These are phyloP conservation scores for Bertia moriformis DNA, from an alignment of 2,329 filamentous ascomycete genomes.

Conservation along the genomic window DNA sequence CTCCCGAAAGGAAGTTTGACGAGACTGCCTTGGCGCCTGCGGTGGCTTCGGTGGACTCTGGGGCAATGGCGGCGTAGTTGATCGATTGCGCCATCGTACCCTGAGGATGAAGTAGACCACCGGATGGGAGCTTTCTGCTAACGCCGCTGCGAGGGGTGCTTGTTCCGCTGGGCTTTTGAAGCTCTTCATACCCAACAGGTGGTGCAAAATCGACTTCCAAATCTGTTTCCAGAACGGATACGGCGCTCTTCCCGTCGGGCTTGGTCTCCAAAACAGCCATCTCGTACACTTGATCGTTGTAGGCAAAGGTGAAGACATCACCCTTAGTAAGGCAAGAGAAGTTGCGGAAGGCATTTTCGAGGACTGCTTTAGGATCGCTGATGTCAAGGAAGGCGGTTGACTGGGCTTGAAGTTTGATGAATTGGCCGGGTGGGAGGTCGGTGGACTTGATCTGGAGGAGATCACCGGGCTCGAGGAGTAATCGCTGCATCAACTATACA, in stretches of 20 bases:
- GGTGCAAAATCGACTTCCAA: slow-evolving; percentile 90
- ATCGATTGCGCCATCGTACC: slow-evolving; percentile 97
- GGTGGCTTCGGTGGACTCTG: slow-evolving; percentile 52
- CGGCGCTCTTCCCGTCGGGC: slow-evolving; percentile 68
- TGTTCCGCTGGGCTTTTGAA: slow-evolving; percentile 36
- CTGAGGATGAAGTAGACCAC: slow-evolving; percentile 66
- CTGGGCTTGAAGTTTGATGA: slow-evolving; percentile 95
- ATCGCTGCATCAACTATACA: slow-evolving; percentile 76
- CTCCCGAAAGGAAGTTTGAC: slow-evolving; percentile 74
- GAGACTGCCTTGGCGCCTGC: slow-evolving; percentile 66
- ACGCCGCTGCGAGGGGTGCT: slow-evolving; percentile 81
- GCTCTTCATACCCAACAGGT: slow-evolving; percentile 87
- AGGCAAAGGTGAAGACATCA: slow-evolving; percentile 89
- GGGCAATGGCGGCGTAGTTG: slow-evolving; percentile 84
- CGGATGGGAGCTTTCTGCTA: slow-evolving; percentile 49
- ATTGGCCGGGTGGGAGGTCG: slow-evolving; percentile 72
- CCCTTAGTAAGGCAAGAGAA: slow-evolving; percentile 88
- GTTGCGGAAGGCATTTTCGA: slow-evolving; percentile 91
- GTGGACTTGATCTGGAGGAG: slow-evolving; percentile 91
- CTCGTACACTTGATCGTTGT: slow-evolving; percentile 88
- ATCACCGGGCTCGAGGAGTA: slow-evolving; percentile 79
- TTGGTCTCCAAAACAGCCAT: slow-evolving; percentile 90
- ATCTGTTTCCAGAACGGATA: slow-evolving; percentile 93
- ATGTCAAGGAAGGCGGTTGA: slow-evolving; percentile 89
- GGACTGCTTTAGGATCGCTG: slow-evolving; percentile 87